A percentile compares a stretch with the other conserved stretches of the same genome.
phyloP scores from a whole-genome alignment of 106 monocot species.

The Dendrobium catenatum region DNA sequence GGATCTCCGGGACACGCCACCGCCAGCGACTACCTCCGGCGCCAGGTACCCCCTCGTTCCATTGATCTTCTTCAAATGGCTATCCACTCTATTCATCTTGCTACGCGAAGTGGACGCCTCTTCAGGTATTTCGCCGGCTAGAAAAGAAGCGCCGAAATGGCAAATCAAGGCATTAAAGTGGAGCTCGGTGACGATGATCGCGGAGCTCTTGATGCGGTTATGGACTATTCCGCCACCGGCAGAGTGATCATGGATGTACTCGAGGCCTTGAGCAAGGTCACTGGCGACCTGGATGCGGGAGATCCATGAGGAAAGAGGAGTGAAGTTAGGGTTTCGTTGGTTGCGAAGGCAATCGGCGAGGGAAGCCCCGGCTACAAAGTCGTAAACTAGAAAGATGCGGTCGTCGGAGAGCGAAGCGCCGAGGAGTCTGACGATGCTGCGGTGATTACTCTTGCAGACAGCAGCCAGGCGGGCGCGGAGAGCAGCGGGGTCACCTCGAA shows the following conservation, averaged over 20 bases:
- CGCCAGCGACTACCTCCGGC: conserved; percentile 57
- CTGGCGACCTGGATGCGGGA: conserved; percentile 55
- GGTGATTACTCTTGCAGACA: conserved; percentile 40
- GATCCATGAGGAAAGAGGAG: conserved; percentile 53
- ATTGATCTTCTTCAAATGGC: conserved; percentile 38
- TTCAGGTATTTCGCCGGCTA: conserved; percentile 31
- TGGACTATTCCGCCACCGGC: conserved; percentile 40
- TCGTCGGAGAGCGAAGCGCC: conserved; percentile 36
- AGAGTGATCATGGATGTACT: conserved; percentile 61
- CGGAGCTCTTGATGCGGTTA: conserved; percentile 69
- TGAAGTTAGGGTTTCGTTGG: conserved; percentile 51
- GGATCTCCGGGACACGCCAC: conserved; percentile 36
- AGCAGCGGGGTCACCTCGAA: conserved; percentile 24
- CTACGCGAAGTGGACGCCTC: neutral
- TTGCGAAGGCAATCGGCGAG: conserved; percentile 53
- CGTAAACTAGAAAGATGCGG: conserved; percentile 63
- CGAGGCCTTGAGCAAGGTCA: conserved; percentile 56
- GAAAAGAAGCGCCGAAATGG: conserved; percentile 58
- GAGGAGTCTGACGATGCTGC: conserved; percentile 41
- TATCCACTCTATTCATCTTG: conserved; percentile 7
- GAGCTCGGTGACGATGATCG: conserved; percentile 52
- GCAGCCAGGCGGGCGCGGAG: conserved; percentile 29
- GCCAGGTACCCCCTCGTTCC: conserved; percentile 77
- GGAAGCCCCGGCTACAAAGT: conserved; percentile 34
- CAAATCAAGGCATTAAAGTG: conserved; percentile 51